phyloP scores from a whole-genome alignment of 2,329 filamentous ascomycete genomes.

The Aspergillus tubingensis region DNA sequence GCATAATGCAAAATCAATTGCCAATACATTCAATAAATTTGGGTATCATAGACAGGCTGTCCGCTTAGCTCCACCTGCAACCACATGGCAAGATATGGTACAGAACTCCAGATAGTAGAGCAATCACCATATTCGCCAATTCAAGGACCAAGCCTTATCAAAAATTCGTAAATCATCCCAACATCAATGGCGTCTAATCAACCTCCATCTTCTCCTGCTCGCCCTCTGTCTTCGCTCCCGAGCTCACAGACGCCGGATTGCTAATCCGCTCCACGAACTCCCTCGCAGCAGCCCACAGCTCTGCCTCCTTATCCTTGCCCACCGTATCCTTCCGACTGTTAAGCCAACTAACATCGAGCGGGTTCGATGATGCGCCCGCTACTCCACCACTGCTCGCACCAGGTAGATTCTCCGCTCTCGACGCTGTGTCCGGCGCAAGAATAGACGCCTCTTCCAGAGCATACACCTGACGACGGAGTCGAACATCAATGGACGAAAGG shows the following conservation, averaged over 20 bases:
- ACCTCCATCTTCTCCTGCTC: conserved; percentile 42
- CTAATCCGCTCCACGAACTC: conserved; percentile 53
- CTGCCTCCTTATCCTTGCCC: conserved; percentile 78
- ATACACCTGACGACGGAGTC: conserved; percentile 73
- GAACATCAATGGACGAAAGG: conserved; percentile 72
- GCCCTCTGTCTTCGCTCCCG: conserved; percentile 16
- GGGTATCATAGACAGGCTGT: conserved; percentile 25
- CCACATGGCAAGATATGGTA: background rate
- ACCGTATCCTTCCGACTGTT: conserved; percentile 84
- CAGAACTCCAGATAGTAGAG: background rate
- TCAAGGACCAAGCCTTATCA: background rate
- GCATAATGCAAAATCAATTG: no score
- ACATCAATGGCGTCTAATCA: conserved; percentile 26
- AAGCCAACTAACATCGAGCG: conserved; percentile 81
- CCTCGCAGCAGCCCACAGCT: conserved; percentile 69
- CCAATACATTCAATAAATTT: conserved; percentile 7
- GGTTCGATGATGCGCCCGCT: conserved; percentile 51
- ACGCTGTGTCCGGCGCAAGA: conserved; percentile 53
- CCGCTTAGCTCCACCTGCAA: background rate
- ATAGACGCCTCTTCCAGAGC: conserved; percentile 81
- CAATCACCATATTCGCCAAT: background rate
- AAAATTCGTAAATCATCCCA: background rate
- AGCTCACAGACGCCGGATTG: conserved; percentile 12
- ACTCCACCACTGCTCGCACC: conserved; percentile 30
- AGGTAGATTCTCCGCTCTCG: conserved; percentile 34